Conservation (phyloP, 2,329 filamentous ascomycete genomes). For the Aspergillus pseudoviridinutans region DNA sequence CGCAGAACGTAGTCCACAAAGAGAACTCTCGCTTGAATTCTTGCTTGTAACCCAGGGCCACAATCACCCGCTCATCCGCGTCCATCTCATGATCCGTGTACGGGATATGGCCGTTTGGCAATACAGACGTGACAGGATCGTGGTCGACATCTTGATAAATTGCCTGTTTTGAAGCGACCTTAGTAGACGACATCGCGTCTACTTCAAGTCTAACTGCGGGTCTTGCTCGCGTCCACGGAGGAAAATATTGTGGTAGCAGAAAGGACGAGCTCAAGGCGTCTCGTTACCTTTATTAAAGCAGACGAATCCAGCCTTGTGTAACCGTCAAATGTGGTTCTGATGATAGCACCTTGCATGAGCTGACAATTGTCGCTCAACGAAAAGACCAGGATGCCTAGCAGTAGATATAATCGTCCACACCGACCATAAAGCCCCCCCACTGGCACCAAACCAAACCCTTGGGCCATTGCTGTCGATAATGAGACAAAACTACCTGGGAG, state of each 20-base stretch:
- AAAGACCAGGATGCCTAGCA: not conserved
- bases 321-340: not conserved
- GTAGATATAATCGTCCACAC: not conserved
- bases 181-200: slow-evolving; percentile 1
- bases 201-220: not conserved
- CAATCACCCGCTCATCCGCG: slow-evolving; percentile 41
- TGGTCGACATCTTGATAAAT: slow-evolving; percentile 21
- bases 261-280: not conserved
- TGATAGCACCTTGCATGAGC: not conserved
- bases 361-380: not conserved
- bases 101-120: slow-evolving; percentile 36
- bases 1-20: slow-evolving; percentile 70
- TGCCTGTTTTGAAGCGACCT: slow-evolving; percentile 8
- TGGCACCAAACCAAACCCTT: not conserved
- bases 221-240: not conserved
- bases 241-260: not conserved
- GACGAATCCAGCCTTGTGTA: not conserved
- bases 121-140: slow-evolving; percentile 34
- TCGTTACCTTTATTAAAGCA: not conserved
- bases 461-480: not conserved
- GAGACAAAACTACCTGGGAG: not conserved
- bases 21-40: slow-evolving; percentile 69
- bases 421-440: not conserved
- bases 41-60: slow-evolving; percentile 51
- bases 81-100: slow-evolving; percentile 33